phyloP scores from a whole-genome alignment of 257 asterid species.

The Solanum virginianum region DNA sequence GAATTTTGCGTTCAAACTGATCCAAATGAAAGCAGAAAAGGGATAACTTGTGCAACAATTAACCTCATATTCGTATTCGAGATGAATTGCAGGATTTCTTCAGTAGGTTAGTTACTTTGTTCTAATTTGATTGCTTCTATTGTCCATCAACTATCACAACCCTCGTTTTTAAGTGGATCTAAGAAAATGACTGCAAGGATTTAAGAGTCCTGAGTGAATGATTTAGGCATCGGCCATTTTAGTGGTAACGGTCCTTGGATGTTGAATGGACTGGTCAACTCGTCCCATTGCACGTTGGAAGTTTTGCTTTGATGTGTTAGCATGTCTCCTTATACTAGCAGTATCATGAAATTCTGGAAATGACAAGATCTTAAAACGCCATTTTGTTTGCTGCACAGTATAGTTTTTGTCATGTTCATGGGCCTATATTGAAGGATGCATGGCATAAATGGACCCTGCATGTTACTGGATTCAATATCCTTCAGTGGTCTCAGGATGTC shows the following conservation, averaged over 20 bases:
- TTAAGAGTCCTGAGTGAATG: neutral
- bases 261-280: neutral
- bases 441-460: conserved; percentile 40
- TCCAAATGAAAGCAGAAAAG: neutral
- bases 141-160: neutral
- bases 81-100: neutral
- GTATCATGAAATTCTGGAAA: neutral
- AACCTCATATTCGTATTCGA: neutral
- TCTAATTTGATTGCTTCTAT: neutral
- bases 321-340: neutral
- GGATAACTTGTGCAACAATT: neutral
- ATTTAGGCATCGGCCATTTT: neutral
- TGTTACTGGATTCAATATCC: conserved; percentile 26
- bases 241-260: neutral
- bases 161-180: neutral
- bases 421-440: conserved; percentile 28
- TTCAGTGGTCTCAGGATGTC: conserved; percentile 35
- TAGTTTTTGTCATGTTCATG: conserved; percentile 30
- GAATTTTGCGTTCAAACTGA: neutral
- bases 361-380: conserved; percentile 2
- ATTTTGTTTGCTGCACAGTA: conserved; percentile 29
- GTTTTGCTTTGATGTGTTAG: neutral
- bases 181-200: neutral
- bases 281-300: neutral
- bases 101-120: neutral